Evolutionary conservation across 768 basidiomycete genomes (phyloP).

Genomic region (Mycena indigotica): DNA sequence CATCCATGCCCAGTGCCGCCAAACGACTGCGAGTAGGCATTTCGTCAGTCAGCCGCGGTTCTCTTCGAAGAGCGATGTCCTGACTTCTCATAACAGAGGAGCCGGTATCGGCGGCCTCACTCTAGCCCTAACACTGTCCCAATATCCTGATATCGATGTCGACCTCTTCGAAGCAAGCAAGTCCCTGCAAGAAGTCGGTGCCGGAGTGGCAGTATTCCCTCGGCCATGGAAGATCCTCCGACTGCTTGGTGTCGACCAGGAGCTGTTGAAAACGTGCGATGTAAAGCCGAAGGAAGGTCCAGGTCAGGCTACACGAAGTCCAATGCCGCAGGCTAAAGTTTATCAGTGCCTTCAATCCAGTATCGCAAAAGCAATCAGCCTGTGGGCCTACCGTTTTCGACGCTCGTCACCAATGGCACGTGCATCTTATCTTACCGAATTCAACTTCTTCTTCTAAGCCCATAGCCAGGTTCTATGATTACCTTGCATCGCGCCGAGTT

Average conservation of each 20-base stretch:
- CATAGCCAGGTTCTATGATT: slow-evolving; percentile 49
- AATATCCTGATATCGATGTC: slow-evolving; percentile 56
- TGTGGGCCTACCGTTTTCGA: slow-evolving; percentile 54
- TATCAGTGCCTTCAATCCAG: slow-evolving; percentile 50
- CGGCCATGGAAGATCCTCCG: slow-evolving; percentile 54
- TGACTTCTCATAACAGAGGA: slow-evolving; percentile 40
- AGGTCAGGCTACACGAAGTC: slow-evolving; percentile 41
- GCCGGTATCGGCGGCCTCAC: slow-evolving; percentile 55
- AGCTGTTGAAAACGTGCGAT: slow-evolving; percentile 43
- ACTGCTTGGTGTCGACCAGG: slow-evolving; percentile 49
- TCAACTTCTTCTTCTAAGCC: slow-evolving; percentile 5
- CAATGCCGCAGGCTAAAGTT: too few relatives aligned
- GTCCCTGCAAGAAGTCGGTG: slow-evolving; percentile 57
- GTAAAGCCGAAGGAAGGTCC: slow-evolving; percentile 41
- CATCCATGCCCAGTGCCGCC: slow-evolving; percentile 22
- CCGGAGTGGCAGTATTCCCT: slow-evolving; percentile 59
- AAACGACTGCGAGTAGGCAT: slow-evolving; percentile 54
- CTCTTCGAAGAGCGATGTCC: too few relatives aligned
- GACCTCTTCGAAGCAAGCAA: slow-evolving; percentile 57
- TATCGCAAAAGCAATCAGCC: slow-evolving; percentile 65
- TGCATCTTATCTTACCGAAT: not conserved
- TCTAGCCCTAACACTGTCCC: slow-evolving; percentile 48
- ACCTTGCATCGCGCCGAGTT: slow-evolving; percentile 70
- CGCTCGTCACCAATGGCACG: slow-evolving; percentile 58
- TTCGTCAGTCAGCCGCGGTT: too few relatives aligned